Evolutionary conservation across 2,329 filamentous ascomycete genomes (phyloP), one percentile per base, ranked within the genome.

Genomic region (Xylaria sp.): DNA sequence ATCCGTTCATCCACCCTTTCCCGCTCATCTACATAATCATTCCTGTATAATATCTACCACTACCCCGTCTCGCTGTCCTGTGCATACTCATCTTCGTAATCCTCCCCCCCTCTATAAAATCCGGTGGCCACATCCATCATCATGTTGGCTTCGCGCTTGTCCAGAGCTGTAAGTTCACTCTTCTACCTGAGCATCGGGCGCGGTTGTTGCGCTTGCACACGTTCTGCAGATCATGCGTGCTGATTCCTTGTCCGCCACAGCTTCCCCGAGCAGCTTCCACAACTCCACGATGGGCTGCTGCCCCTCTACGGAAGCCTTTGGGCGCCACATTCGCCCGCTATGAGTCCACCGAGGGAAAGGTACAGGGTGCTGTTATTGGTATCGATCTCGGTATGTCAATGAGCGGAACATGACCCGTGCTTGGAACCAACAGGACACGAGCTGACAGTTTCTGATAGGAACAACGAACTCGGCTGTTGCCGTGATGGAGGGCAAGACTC

Each of bases 381-480:
- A 97, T 98, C 81, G 95, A 98, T 88, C 85, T 98, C 79, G 95
- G 95, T 91, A 87, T 79, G 89, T 84, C 32, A 30, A 4, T 32
- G 20, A 41, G 50, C 20, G 23, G 52, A 34, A 25, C 12, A 13
- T 23, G 7, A 13, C 20, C 1, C 2, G 5, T 20, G 2, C 39
- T 18, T 12, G n/a, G 25, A 28, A 30, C 25, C 28, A 13, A 18
- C 4, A 41, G 45, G 28, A 15, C 3, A 32, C 15, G 7, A 60
- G 12, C 59, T 68, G 53, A 65, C 61, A 18, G 25, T 15, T n/a
- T 23, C 12, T 15, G 56, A 57, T 66, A 91, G 89, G 89, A 80
- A 98, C 95, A 80, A 98, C 95, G 77, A 98, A 98, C 89, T 97
- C 95, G 69, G 95, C 95, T 65, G 95, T 98, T 70, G 95, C 94